Evolutionary conservation across 495 filamentous ascomycete genomes (phyloP).

Genomic region (Melanomma pulvis-pyrius): DNA sequence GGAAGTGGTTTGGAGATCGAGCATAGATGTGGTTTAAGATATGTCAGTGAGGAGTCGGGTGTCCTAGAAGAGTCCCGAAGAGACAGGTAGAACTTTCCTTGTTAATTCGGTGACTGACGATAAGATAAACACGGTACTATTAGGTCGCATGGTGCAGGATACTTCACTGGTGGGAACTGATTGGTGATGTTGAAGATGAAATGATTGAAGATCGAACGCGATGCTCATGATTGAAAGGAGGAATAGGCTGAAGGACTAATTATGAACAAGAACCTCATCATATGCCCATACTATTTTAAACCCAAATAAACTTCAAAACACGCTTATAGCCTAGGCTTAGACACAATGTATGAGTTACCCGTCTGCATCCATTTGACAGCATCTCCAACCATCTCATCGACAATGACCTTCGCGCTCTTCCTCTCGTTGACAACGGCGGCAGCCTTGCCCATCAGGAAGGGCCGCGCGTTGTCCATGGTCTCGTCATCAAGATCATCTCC

Average conservation of each 20-base stretch:
- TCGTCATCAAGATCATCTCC: conserved; percentile 73
- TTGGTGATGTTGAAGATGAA: too few species aligned
- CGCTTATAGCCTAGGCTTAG: conserved; percentile 31
- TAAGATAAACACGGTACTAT: too few species aligned
- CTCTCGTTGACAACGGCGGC: conserved; percentile 91
- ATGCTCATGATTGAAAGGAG: conserved; percentile 4
- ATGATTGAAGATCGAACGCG: neutral
- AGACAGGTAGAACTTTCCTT: too few species aligned
- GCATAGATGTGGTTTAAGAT: too few species aligned
- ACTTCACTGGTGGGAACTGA: too few species aligned
- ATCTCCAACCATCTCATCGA: conserved; percentile 92
- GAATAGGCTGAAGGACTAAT: neutral
- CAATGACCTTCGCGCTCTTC: conserved; percentile 88
- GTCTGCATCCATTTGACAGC: conserved; percentile 70
- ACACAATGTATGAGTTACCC: conserved; percentile 51
- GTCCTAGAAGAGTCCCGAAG: too few species aligned
- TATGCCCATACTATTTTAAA: neutral
- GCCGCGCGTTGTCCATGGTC: conserved; percentile 85
- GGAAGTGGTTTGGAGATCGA: too few species aligned
- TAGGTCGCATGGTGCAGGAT: too few species aligned
- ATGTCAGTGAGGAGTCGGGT: too few species aligned
- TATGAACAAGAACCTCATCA: conserved; percentile 7
- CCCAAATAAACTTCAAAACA: neutral
- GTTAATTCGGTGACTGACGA: too few species aligned
- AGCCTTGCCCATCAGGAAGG: conserved; percentile 95